These are phyloP conservation scores for Aspergillus tubingensis DNA, from an alignment of 2,329 filamentous ascomycete species.

Conservation along the genomic window DNA sequence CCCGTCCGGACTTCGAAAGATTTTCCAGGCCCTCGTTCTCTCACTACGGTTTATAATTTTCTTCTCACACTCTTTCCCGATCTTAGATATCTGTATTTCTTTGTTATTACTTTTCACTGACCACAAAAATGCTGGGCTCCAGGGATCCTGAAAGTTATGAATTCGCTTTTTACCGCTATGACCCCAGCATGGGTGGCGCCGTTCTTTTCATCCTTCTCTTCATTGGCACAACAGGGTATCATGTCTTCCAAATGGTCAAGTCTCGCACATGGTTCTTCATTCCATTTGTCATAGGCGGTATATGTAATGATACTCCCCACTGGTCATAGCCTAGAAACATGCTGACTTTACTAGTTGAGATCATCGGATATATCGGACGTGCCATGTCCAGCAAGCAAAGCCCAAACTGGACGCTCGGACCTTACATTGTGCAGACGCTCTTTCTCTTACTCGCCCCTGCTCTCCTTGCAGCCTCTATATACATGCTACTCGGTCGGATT, in stretches of 20 bases:
- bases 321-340: not conserved
- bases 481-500: conserved; percentile 44
- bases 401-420: not conserved
- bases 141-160: no score
- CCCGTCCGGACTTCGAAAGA: no score
- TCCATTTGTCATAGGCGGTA: not conserved
- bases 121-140: no score
- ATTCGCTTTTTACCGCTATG: not conserved
- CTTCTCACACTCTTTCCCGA: no score
- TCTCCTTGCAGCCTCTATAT: conserved; percentile 43
- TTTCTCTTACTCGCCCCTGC: conserved; percentile 8
- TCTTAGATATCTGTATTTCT: no score
- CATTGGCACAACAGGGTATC: not conserved
- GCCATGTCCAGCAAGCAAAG: not conserved
- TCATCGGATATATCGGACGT: not conserved
- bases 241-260: not conserved
- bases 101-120: no score
- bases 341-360: not conserved
- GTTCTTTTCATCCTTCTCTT: not conserved
- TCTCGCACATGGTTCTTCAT: not conserved
- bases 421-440: not conserved
- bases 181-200: not conserved
- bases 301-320: not conserved
- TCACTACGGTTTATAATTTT: no score
- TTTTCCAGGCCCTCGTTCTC: no score